Evolutionary conservation across 2,329 filamentous ascomycete species (phyloP).

Genomic region (Claviceps quebecensis): DNA sequence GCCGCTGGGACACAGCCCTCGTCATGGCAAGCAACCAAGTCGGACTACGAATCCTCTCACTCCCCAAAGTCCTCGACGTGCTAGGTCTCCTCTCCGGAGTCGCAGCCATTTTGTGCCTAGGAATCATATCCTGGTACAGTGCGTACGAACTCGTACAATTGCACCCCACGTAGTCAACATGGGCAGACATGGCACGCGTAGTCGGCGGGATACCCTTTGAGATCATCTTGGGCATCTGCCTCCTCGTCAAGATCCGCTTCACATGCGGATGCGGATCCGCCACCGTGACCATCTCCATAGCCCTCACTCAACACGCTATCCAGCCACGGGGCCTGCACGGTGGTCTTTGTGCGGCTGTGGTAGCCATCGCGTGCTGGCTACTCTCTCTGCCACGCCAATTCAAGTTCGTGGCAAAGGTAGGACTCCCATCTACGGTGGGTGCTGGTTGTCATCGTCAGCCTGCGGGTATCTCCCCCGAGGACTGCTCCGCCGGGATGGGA

Average conservation of each 20-base stretch:
- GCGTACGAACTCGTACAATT: slow-evolving; percentile 45
- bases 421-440: slow-evolving; percentile 20
- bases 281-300: slow-evolving; percentile 51
- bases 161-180: slow-evolving; percentile 56
- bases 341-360: slow-evolving; percentile 44
- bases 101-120: slow-evolving; percentile 50
- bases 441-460: slow-evolving; percentile 23
- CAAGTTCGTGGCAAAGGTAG: slow-evolving; percentile 35
- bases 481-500: slow-evolving; percentile 15
- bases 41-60: slow-evolving; percentile 43
- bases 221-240: slow-evolving; percentile 36
- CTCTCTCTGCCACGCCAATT: slow-evolving; percentile 57
- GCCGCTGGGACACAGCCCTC: slow-evolving; percentile 20
- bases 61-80: slow-evolving; percentile 55
- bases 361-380: slow-evolving; percentile 23
- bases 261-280: slow-evolving; percentile 56
- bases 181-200: slow-evolving; percentile 51
- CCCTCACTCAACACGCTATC: slow-evolving; percentile 57
- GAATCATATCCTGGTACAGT: slow-evolving; percentile 50
- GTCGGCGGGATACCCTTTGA: slow-evolving; percentile 21
- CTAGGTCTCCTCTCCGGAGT: slow-evolving; percentile 54
- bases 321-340: slow-evolving; percentile 47
- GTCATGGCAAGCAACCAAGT: slow-evolving; percentile 22
- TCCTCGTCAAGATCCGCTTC: slow-evolving; percentile 59
- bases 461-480: slow-evolving; percentile 17